Percentiles rank a stretch among this genome's conserved stretches.
phyloP scores from a whole-genome alignment of 129 eudicot genomes.

The Centrapalus pauciflorus region DNA sequence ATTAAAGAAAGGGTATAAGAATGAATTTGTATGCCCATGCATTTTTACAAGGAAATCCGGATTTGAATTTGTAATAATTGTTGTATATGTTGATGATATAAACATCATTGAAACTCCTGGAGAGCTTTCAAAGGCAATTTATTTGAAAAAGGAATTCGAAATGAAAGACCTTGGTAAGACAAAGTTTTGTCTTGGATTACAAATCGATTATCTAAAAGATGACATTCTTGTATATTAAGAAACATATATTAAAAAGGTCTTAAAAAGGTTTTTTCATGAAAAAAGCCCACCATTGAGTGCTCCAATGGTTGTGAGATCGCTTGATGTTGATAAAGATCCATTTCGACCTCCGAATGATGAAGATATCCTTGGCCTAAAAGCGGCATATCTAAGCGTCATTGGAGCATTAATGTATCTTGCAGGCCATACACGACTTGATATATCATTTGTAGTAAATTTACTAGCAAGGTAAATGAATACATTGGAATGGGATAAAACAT shows the following conservation, averaged over 20 bases:
- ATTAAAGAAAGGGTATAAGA: neutral
- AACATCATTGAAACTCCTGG: neutral
- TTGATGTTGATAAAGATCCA: neutral
- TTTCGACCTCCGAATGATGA: neutral
- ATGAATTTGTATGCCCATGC: neutral
- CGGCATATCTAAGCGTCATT: too few relatives aligned
- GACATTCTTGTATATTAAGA: neutral
- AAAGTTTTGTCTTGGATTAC: neutral
- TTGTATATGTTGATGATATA: slow-evolving; percentile 1
- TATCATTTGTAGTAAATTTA: too few relatives aligned
- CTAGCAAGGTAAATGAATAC: too few relatives aligned
- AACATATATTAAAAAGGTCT: neutral
- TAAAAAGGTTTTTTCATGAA: neutral
- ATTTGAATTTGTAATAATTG: neutral
- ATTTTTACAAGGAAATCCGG: neutral
- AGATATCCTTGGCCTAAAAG: neutral
- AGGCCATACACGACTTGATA: too few relatives aligned
- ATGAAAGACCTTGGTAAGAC: neutral
- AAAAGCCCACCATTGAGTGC: neutral
- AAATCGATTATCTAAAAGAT: neutral
- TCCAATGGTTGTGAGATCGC: slow-evolving; percentile 6
- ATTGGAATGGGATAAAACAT: neutral
- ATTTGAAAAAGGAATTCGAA: neutral
- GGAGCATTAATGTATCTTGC: too few relatives aligned
- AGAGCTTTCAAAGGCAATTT: neutral